Evolutionary conservation across 371 early-diverging fungal genomes (phyloP), one percentile per base, ranked within the genome.

Genomic region (Smittium mucronatum): DNA sequence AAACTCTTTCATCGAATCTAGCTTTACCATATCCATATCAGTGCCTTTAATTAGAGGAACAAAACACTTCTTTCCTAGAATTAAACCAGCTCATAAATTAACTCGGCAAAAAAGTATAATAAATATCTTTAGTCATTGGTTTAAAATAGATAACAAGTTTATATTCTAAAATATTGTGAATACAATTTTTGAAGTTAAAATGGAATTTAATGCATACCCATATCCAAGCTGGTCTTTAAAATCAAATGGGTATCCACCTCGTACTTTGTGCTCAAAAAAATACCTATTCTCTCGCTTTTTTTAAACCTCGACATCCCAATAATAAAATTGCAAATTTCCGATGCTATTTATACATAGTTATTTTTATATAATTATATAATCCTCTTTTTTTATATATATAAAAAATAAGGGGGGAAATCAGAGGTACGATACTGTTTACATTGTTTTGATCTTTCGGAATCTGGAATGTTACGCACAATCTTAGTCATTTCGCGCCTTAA

Each of bases 21-120:
- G 29, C 26, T 63, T 72, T 11, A 86, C 79, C 86, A 86, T 86
- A 34, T 77, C 75, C 86, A 84, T 84, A 1, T 28, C 34, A 15
- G 30, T 32, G 5, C 71, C 69, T 1, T 63, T 57, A 61, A 82
- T 79, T 11, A 74, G 57, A 1, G 84, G 84, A 25, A 85, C 75
- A 67, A 82, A 84, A 64, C 72, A 72, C 31, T 34, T 34, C 33
- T 71, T 71, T 25, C 31, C 72, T 69, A 26, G 2, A 8, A 36
- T 33, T 16, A 57, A 15, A 15, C 26, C 26, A 57, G 57, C 17
- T 26, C 26, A 57, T 57, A 21, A 26, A 57, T 17, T 30, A 61
- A 61, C 16, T 16, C 5, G 11, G 16, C 26, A 61, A 61, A n/a
- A n/a, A 61, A 30, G 16, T 30, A 61, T 30, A 61, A 30, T 11